Percentiles rank a stretch among this genome's conserved stretches.
phyloP scores from a whole-genome alignment of 2,329 filamentous ascomycete genomes.

The Ceratocystis cubensis region DNA sequence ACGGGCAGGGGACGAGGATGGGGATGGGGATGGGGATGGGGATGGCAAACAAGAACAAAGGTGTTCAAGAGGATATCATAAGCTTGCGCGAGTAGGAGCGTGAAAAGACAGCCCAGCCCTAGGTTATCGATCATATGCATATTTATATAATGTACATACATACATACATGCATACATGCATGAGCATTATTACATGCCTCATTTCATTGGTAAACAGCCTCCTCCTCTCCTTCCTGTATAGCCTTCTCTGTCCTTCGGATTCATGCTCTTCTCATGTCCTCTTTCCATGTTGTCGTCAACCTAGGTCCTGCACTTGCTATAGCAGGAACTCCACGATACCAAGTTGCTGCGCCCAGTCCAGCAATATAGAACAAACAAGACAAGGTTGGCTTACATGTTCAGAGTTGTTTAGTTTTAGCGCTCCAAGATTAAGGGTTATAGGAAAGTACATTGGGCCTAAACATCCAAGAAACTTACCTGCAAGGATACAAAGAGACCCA shows the following conservation, averaged over 20 bases:
- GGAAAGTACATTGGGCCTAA: not conserved
- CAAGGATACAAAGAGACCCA: constrained; percentile 7
- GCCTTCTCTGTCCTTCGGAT: no score
- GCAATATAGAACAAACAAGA: not conserved
- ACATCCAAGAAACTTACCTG: not conserved
- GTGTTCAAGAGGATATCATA: not conserved
- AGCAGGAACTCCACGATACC: not conserved
- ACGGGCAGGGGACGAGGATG: not conserved
- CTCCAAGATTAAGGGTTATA: not conserved
- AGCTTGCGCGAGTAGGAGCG: not conserved
- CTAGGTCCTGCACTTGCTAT: no score
- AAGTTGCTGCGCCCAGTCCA: not conserved
- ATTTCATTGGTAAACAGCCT: not conserved
- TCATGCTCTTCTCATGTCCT: no score
- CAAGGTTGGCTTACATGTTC: not conserved
- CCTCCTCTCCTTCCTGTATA: not conserved
- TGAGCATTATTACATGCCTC: not conserved
- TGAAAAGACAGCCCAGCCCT: not conserved
- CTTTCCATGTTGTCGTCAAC: not conserved
- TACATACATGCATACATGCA: not conserved
- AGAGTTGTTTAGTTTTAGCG: not conserved
- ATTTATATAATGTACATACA: not conserved
- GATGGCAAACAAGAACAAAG: not conserved
- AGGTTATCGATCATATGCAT: not conserved
- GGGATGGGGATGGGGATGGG: not conserved